Evolutionary conservation across 495 filamentous ascomycete species (phyloP).

Genomic region (Staphylotrichum longicolle): DNA sequence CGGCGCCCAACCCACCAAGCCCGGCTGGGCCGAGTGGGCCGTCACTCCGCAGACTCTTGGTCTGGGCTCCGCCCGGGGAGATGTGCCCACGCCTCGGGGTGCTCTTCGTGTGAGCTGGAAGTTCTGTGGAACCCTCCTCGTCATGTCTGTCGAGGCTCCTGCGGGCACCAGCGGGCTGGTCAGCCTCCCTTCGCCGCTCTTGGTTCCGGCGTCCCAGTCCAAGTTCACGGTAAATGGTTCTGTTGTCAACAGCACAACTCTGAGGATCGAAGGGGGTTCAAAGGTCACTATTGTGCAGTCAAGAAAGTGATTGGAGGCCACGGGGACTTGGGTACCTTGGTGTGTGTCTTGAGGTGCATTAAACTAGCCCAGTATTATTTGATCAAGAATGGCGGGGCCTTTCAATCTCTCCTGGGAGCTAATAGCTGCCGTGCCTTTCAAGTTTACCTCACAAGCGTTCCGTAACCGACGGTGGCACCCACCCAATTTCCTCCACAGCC

Average conservation of each 20-base stretch:
- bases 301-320: too few species aligned
- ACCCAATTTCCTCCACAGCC: slow-evolving; percentile 2
- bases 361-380: too few species aligned
- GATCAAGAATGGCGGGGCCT: not conserved
- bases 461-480: not conserved
- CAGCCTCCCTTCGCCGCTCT: not conserved
- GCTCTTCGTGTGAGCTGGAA: not conserved
- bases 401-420: not conserved
- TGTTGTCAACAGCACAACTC: not conserved
- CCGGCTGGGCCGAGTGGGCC: slow-evolving; percentile 4
- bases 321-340: too few species aligned
- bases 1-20: slow-evolving; percentile 4
- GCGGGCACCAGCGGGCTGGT: not conserved
- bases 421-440: not conserved
- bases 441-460: not conserved
- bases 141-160: slow-evolving; percentile 1
- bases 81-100: not conserved
- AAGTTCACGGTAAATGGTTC: not conserved
- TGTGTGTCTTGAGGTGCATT: too few species aligned
- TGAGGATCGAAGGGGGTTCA: not conserved
- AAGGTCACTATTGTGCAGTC: slow-evolving; percentile 5
- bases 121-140: slow-evolving; percentile 5
- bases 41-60: slow-evolving; percentile 7
- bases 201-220: slow-evolving; percentile 5
- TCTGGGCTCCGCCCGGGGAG: not conserved